Conservation (phyloP, 2,329 filamentous ascomycete genomes). For the Penicillium sp. region DNA sequence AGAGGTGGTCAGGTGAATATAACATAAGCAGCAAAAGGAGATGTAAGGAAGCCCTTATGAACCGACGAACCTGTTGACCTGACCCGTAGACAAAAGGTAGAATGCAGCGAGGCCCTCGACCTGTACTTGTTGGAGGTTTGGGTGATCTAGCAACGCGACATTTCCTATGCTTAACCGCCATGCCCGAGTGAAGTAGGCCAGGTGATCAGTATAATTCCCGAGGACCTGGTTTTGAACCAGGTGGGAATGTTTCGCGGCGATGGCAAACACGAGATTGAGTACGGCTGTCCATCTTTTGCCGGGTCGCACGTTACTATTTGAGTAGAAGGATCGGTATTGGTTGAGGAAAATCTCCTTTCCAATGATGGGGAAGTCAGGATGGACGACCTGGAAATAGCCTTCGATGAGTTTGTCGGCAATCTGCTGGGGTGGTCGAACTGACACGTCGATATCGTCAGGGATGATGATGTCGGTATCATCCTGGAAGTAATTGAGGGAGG, state of each 20-base stretch:
- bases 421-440: slow-evolving; percentile 39
- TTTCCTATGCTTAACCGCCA: slow-evolving; percentile 45
- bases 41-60: background rate
- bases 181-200: slow-evolving; percentile 49
- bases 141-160: slow-evolving; percentile 42
- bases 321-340: slow-evolving; percentile 45
- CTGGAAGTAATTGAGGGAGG: slow-evolving; percentile 44
- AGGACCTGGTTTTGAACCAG: slow-evolving; percentile 32
- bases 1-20: slow-evolving; percentile 1
- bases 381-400: slow-evolving; percentile 44
- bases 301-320: slow-evolving; percentile 35
- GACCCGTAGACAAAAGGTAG: slow-evolving; percentile 45
- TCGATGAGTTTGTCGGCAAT: slow-evolving; percentile 46
- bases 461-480: slow-evolving; percentile 43
- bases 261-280: slow-evolving; percentile 51
- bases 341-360: slow-evolving; percentile 43
- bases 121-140: slow-evolving; percentile 50
- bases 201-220: slow-evolving; percentile 38
- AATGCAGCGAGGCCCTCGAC: slow-evolving; percentile 47
- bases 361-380: slow-evolving; percentile 49
- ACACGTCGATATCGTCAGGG: slow-evolving; percentile 40
- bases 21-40: background rate
- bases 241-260: slow-evolving; percentile 43
- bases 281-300: slow-evolving; percentile 48
- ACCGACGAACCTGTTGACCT: slow-evolving; percentile 46